Evolutionary conservation across 2,329 filamentous ascomycete species (phyloP).

Genomic region (Hypoxylon sp.): DNA sequence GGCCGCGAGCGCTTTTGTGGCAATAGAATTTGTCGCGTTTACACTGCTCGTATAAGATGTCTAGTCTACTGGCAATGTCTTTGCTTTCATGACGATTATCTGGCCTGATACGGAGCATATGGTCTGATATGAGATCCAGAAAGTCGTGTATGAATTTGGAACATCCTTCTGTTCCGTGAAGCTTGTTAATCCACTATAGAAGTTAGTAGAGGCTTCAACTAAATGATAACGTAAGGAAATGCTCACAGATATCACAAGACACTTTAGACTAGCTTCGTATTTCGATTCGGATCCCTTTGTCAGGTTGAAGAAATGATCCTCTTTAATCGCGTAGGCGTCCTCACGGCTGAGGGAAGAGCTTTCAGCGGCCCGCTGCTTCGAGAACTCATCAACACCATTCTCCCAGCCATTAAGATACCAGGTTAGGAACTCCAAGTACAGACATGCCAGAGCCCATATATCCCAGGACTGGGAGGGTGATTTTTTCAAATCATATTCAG

Average conservation of each 20-base stretch:
- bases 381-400: constrained; percentile 29
- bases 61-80: constrained; percentile 1
- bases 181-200: constrained; percentile 26
- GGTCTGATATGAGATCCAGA: constrained; percentile 25
- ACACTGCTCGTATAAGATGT: background rate
- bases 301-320: constrained; percentile 24
- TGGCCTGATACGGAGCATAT: constrained; percentile 25
- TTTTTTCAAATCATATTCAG: constrained; percentile 6
- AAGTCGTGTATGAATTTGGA: constrained; percentile 30
- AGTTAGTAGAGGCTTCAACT: background rate
- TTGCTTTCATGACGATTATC: constrained; percentile 4
- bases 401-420: constrained; percentile 41
- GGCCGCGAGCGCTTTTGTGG: background rate
- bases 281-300: background rate
- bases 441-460: constrained; percentile 40
- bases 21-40: background rate
- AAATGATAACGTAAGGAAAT: background rate
- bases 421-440: constrained; percentile 39
- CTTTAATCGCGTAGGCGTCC: background rate
- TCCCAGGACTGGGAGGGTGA: constrained; percentile 29
- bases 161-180: constrained; percentile 27
- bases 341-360: background rate
- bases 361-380: constrained; percentile 1
- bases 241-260: constrained; percentile 5
- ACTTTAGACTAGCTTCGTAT: constrained; percentile 18